Percentiles rank a stretch among this genome's conserved stretches.
Evolutionary conservation across 306 rosid genomes (phyloP).

Genomic region (Canavalia ensiformis): DNA sequence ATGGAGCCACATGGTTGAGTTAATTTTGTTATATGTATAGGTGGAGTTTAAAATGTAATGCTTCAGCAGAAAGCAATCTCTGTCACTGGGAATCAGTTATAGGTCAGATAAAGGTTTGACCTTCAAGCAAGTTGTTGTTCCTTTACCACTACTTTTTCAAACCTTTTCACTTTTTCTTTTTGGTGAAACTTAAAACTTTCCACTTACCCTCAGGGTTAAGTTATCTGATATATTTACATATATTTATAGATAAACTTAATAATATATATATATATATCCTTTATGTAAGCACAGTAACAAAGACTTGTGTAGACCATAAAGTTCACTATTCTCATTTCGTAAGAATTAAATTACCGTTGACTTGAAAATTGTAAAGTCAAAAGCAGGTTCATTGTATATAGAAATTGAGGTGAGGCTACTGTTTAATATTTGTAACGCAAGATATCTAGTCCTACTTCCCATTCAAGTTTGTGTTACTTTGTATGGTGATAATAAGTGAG

Average conservation of each 20-base stretch:
- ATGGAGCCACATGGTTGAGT: neutral
- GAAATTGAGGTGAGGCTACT: neutral
- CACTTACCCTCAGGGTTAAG: neutral
- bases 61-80: conserved; percentile 21
- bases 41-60: neutral
- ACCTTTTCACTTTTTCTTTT: too few species aligned
- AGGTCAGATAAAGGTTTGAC: conserved; percentile 45
- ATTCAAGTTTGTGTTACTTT: conserved; percentile 24
- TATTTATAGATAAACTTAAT: neutral
- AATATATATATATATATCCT: neutral
- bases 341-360: conserved; percentile 7
- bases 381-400: neutral
- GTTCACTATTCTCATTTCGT: neutral
- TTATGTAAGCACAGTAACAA: neutral
- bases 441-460: neutral
- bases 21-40: neutral
- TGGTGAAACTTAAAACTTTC: neutral
- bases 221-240: neutral
- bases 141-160: neutral
- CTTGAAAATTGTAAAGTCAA: neutral
- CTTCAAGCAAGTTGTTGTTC: neutral
- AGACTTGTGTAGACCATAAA: neutral
- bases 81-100: neutral
- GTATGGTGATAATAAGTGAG: neutral
- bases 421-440: conserved; percentile 6